phyloP scores from a whole-genome alignment of 2,329 filamentous ascomycete genomes.

The Colletotrichum coccodes region DNA sequence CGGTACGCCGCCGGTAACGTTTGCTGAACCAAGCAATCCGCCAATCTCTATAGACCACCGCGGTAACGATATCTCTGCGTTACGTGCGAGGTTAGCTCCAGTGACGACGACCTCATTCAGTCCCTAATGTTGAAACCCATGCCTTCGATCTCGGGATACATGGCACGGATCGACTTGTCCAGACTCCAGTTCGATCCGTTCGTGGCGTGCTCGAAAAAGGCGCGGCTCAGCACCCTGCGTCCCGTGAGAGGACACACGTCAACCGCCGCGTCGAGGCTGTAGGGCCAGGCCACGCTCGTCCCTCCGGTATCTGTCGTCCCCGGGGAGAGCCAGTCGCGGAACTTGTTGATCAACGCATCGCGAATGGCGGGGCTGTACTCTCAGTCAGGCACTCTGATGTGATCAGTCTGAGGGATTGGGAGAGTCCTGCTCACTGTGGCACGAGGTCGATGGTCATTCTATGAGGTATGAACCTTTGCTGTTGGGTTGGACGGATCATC shows the following conservation, averaged over 20 bases:
- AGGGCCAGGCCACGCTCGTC: slow-evolving; percentile 24
- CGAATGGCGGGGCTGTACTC: slow-evolving; percentile 21
- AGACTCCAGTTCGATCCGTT: slow-evolving; percentile 22
- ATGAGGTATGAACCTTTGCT: slow-evolving; percentile 14
- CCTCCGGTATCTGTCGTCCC: slow-evolving; percentile 21
- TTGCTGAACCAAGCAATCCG: too few relatives aligned
- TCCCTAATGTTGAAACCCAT: slow-evolving; percentile 15
- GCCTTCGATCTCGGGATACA: slow-evolving; percentile 23
- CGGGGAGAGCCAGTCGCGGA: slow-evolving; percentile 24
- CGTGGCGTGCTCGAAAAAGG: slow-evolving; percentile 24
- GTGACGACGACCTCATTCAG: not conserved
- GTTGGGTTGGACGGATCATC: slow-evolving; percentile 25
- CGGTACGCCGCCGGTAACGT: too few relatives aligned
- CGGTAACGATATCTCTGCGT: too few relatives aligned
- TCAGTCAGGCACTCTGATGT: not conserved
- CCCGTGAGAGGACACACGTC: slow-evolving; percentile 19
- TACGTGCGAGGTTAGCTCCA: too few relatives aligned
- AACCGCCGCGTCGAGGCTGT: slow-evolving; percentile 23
- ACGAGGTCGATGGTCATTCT: slow-evolving; percentile 27
- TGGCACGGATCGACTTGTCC: slow-evolving; percentile 14
- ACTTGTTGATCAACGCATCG: slow-evolving; percentile 15
- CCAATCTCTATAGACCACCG: too few relatives aligned
- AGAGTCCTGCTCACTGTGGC: slow-evolving; percentile 8
- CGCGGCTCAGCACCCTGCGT: slow-evolving; percentile 17
- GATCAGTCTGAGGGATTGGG: too few relatives aligned